A percentile compares a stretch with the other conserved stretches of the same genome.
phyloP scores from a whole-genome alignment of 495 filamentous ascomycete genomes.

The Aspergillus homomorphus region DNA sequence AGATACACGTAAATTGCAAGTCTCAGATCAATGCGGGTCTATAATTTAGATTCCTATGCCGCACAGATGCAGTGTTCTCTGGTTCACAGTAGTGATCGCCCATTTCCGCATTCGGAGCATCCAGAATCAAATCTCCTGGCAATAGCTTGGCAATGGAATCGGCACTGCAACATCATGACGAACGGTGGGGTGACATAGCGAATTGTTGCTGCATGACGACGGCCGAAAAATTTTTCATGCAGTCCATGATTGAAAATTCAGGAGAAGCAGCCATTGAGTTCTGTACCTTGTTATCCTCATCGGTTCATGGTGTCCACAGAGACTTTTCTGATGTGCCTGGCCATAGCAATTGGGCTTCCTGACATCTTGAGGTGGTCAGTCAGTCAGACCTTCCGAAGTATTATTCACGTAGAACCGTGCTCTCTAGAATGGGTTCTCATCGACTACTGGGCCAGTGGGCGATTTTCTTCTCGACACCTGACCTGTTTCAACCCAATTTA shows the following conservation, averaged over 20 bases:
- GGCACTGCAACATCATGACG: constrained; percentile 15
- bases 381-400: background rate
- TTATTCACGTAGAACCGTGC: background rate
- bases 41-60: constrained; percentile 3
- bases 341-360: background rate
- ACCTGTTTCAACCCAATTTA: too few species aligned
- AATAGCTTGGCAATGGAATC: background rate
- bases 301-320: background rate
- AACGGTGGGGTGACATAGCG: constrained; percentile 10
- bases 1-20: background rate
- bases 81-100: constrained; percentile 8
- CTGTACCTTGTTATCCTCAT: background rate
- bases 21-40: constrained; percentile 1
- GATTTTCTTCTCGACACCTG: too few species aligned
- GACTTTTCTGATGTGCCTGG: background rate
- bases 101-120: constrained; percentile 13
- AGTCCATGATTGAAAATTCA: background rate
- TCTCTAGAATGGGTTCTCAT: too few species aligned
- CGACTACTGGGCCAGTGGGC: too few species aligned
- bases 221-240: background rate
- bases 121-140: constrained; percentile 6
- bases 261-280: constrained; percentile 1
- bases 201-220: background rate
- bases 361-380: background rate
- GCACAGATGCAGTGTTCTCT: constrained; percentile 4